Evolutionary conservation across 2,329 filamentous ascomycete species (phyloP).

Genomic region (Curvularia eragrostidis): DNA sequence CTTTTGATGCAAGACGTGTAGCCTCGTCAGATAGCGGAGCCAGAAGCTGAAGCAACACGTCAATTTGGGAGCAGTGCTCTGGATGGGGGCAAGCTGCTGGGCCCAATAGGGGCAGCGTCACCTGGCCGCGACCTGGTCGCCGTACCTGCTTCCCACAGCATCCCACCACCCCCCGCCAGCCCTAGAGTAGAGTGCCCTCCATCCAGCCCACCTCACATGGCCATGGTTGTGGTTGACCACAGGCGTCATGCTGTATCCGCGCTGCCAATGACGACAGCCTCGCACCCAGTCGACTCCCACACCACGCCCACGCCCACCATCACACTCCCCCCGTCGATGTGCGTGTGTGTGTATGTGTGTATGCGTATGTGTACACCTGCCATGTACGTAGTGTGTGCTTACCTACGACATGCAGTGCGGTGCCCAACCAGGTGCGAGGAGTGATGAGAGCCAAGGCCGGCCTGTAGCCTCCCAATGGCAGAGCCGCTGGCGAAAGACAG

Average conservation of each 20-base stretch:
- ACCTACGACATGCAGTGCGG: neutral
- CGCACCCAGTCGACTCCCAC: too few relatives aligned
- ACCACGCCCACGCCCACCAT: neutral
- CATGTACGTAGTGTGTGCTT: neutral
- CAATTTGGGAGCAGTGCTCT: slow-evolving; percentile 29
- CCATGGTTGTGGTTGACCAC: neutral
- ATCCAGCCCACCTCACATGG: slow-evolving; percentile 20
- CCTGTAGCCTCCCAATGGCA: slow-evolving; percentile 27
- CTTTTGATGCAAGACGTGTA: slow-evolving; percentile 30
- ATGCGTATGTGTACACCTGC: too few relatives aligned
- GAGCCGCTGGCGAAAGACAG: slow-evolving; percentile 16
- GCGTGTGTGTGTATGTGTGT: too few relatives aligned
- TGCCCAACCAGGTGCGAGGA: neutral
- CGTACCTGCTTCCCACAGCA: slow-evolving; percentile 34
- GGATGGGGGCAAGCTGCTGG: neutral
- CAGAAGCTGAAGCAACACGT: slow-evolving; percentile 24
- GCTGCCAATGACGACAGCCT: slow-evolving; percentile 24
- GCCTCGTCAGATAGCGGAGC: slow-evolving; percentile 37
- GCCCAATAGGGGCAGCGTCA: slow-evolving; percentile 18
- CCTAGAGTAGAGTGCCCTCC: too few relatives aligned
- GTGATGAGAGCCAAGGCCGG: slow-evolving; percentile 40
- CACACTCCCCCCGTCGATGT: slow-evolving; percentile 1
- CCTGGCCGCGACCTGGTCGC: slow-evolving; percentile 11
- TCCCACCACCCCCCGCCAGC: too few relatives aligned
- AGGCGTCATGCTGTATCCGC: slow-evolving; percentile 11